A percentile compares a stretch with the other conserved stretches of the same genome.
Evolutionary conservation across 2,329 filamentous ascomycete species (phyloP).

Genomic region (Botrytis porri): DNA sequence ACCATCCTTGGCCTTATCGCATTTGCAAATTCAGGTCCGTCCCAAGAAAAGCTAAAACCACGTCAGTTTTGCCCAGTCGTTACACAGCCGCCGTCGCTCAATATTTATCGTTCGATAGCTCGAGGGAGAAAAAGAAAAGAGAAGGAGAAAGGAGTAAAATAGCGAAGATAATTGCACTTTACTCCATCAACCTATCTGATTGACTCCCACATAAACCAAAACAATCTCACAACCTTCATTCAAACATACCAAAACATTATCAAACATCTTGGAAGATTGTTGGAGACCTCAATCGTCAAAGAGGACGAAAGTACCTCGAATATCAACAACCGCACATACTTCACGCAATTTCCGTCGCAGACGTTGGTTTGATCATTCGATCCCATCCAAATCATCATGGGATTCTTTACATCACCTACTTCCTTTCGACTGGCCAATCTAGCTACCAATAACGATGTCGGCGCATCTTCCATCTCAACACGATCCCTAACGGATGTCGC

Average conservation of each 20-base stretch:
- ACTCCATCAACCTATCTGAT: not conserved
- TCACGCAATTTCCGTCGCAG: not conserved
- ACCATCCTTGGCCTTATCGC: constrained; percentile 4
- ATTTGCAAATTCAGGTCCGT: not conserved
- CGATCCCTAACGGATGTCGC: constrained; percentile 30
- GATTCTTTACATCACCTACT: constrained; percentile 47
- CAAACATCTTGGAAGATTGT: not conserved
- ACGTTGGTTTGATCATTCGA: not conserved
- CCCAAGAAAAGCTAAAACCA: not conserved
- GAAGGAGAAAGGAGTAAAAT: not conserved
- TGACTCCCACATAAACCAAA: not conserved
- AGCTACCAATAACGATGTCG: constrained; percentile 34
- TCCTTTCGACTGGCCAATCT: constrained; percentile 44
- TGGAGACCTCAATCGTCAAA: not conserved
- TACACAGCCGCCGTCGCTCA: not conserved
- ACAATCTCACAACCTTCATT: not conserved
- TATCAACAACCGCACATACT: not conserved
- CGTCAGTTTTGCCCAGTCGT: constrained; percentile 2
- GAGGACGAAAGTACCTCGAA: constrained; percentile 17
- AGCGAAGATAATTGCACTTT: not conserved
- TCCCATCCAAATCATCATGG: constrained; percentile 33
- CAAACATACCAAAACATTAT: not conserved
- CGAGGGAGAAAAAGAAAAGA: not conserved
- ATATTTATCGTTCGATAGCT: not conserved
- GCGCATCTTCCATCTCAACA: constrained; percentile 27